Conservation (phyloP, 192 early-diverging fungal species). For the Podila minutissima region DNA sequence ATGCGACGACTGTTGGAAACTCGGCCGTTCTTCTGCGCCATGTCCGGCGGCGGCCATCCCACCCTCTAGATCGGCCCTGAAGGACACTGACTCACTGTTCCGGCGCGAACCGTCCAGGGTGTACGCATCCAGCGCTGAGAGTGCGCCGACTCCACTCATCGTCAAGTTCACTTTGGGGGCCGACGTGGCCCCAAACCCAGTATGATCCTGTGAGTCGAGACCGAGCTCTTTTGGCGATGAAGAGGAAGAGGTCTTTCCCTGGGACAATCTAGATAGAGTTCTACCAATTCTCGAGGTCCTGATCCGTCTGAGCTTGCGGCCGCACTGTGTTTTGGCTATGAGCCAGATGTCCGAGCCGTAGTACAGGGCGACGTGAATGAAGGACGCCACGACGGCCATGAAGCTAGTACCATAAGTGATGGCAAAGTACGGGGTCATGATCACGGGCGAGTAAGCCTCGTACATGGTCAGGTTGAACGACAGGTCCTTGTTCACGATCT, state of each 20-base stretch:
- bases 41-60: slow-evolving; percentile 1
- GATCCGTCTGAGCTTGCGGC: background rate
- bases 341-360: slow-evolving; percentile 67
- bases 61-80: slow-evolving; percentile 13
- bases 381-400: slow-evolving; percentile 62
- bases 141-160: background rate
- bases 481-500: slow-evolving; percentile 30
- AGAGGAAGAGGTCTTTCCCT: background rate
- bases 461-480: slow-evolving; percentile 56
- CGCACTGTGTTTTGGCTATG: slow-evolving; percentile 39
- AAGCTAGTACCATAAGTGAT: slow-evolving; percentile 66
- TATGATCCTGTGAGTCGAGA: too few relatives aligned
- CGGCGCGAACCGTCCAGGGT: background rate
- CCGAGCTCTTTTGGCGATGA: background rate
- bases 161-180: background rate
- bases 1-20: slow-evolving; percentile 17
- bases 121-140: background rate
- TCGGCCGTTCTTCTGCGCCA: background rate
- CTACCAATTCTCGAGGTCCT: slow-evolving; percentile 1
- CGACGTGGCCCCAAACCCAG: too few relatives aligned
- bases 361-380: slow-evolving; percentile 73
- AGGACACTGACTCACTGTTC: slow-evolving; percentile 19
- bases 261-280: background rate
- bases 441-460: slow-evolving; percentile 52
- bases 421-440: slow-evolving; percentile 59